Evolutionary conservation across 2,329 filamentous ascomycete genomes (phyloP), one percentile per base, ranked within the genome.

Genomic region (Pseudocercospora macadamiae): DNA sequence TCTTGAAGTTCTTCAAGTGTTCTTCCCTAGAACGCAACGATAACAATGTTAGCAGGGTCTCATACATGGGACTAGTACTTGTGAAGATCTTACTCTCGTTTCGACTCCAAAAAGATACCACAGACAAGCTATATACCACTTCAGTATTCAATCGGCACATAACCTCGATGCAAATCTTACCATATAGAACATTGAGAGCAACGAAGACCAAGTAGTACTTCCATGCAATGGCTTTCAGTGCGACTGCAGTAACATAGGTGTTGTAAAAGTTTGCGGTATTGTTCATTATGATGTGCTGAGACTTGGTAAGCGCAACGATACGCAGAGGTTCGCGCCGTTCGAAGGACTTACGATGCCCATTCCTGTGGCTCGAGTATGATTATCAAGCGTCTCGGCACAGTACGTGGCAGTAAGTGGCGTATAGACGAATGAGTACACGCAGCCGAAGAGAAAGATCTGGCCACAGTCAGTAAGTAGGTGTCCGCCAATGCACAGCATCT

Each of bases 61-160:
- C n/a, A n/a, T n/a, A n/a, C n/a, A n/a, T n/a, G n/a, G n/a, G n/a
- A n/a, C n/a, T n/a, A n/a, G n/a, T n/a, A n/a, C n/a, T n/a, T n/a
- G n/a, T n/a, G n/a, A n/a, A n/a, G n/a, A n/a, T n/a, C n/a, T n/a
- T n/a, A n/a, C n/a, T n/a, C n/a, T 62, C 3, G 66, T 72, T 63
- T 70, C 68, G 10, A 68, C 67, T 25, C 67, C 68, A 53, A 70
- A 63, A 55, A 68, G 66, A 60, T 78, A 79, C 54, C 54, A 56
- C 12, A 56, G 23, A 19, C 54, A 14, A n/a, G 37, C 55, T 58
- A 25, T 2, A 23, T 12, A 1, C 19, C 8, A 19, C 4, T 16
- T 51, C 18, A 51, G 48, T 36, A 21, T 21, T 9, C 1, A 39
- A 9, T 9, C 18, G 16, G 16, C n/a, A 18, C 36, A 37, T 37